Percentiles rank a stretch among this genome's conserved stretches.
These are phyloP conservation scores for Phytophthora pini DNA, from an alignment of 352 stramenopile genomes.

Conservation along the genomic window DNA sequence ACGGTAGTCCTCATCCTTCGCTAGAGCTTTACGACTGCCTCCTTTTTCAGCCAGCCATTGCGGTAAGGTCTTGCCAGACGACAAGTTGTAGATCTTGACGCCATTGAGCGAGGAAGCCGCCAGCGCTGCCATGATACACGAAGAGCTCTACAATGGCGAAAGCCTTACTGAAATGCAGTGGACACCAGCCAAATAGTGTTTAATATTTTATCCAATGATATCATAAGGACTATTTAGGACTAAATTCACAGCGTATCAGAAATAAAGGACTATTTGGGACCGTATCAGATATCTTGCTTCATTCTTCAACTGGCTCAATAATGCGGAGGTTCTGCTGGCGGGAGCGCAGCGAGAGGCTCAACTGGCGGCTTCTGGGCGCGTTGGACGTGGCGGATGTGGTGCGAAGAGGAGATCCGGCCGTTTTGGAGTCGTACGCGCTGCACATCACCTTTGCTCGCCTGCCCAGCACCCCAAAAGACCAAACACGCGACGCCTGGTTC, in stretches of 20 bases:
- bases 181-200: constrained; percentile 29
- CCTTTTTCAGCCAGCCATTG: constrained; percentile 94
- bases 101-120: constrained; percentile 90
- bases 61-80: constrained; percentile 93
- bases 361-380: constrained; percentile 67
- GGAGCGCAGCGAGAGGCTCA: constrained; percentile 74
- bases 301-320: constrained; percentile 13
- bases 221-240: too few relatives aligned
- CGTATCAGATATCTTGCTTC: constrained; percentile 10
- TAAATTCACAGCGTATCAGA: too few relatives aligned
- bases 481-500: constrained; percentile 69
- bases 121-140: constrained; percentile 69
- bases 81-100: constrained; percentile 97
- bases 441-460: constrained; percentile 78
- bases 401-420: constrained; percentile 54
- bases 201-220: too few relatives aligned
- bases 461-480: constrained; percentile 28
- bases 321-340: constrained; percentile 74
- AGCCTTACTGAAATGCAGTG: neutral
- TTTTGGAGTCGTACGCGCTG: constrained; percentile 73
- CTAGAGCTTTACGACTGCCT: constrained; percentile 41
- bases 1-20: constrained; percentile 74
- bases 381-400: constrained; percentile 64
- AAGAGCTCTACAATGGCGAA: neutral
- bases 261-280: too few relatives aligned